phyloP scores from a whole-genome alignment of 768 basidiomycete species.

The Mycena kentingensis region DNA sequence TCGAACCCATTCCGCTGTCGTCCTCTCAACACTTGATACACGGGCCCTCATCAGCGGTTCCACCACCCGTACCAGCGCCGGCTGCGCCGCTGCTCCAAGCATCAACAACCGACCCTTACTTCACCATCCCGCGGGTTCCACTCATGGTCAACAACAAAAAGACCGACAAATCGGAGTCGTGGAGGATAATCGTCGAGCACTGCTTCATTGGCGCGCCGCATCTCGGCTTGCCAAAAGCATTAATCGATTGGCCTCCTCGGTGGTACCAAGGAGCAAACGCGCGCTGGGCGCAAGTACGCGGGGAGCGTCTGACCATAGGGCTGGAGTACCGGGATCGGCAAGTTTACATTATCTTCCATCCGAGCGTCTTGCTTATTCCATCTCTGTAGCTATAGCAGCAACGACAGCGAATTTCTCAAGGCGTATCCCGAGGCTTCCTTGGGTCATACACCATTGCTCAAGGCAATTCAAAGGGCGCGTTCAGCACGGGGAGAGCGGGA shows the following conservation, averaged over 20 bases:
- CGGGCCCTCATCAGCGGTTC: not conserved
- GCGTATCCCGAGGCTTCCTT: conserved; percentile 1
- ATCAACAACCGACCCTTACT: not conserved
- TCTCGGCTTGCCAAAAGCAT: not conserved
- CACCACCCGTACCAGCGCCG: not conserved
- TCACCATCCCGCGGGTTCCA: not conserved
- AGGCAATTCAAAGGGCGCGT: not conserved
- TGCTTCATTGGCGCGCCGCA: not conserved
- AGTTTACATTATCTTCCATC: not conserved
- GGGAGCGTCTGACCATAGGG: not conserved
- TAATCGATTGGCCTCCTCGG: conserved; percentile 12
- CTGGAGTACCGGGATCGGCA: not conserved
- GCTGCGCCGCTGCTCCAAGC: not conserved
- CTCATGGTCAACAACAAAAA: not conserved
- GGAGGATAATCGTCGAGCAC: conserved; percentile 9
- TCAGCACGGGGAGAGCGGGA: not conserved
- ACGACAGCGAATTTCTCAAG: not conserved
- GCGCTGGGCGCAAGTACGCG: not conserved
- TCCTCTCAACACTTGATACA: not conserved
- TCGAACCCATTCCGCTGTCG: too few relatives aligned
- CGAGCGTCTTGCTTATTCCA: not conserved
- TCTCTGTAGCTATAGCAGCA: not conserved
- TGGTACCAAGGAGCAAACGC: not conserved
- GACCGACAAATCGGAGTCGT: not conserved
- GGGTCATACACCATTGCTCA: not conserved